Conservation (phyloP, 371 early-diverging fungal genomes). For the Actinomortierella ambigua region DNA sequence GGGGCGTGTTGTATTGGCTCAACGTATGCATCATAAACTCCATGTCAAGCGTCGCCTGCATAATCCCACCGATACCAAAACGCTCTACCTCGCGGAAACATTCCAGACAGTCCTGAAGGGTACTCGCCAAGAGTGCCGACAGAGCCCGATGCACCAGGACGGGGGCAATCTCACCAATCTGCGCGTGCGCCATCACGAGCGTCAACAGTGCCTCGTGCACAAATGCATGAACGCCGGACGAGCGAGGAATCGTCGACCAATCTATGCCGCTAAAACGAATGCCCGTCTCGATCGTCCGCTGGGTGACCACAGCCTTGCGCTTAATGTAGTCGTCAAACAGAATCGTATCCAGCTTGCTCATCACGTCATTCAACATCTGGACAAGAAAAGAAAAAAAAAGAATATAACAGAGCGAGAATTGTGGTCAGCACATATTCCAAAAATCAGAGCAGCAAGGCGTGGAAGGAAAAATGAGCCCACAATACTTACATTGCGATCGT, state of each 20-base stretch:
- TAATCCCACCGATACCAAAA: constrained; percentile 89
- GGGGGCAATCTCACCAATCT: constrained; percentile 79
- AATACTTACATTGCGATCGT: constrained; percentile 67
- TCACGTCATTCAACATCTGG: constrained; percentile 64
- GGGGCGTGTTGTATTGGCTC: constrained; percentile 67
- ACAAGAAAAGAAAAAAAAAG: background rate
- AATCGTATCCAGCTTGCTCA: constrained; percentile 75
- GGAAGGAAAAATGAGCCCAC: constrained; percentile 16
- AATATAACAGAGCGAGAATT: background rate
- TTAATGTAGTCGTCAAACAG: constrained; percentile 85
- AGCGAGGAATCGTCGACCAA: constrained; percentile 78
- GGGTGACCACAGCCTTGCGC: constrained; percentile 70
- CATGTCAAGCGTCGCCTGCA: constrained; percentile 89
- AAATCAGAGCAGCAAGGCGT: constrained; percentile 3
- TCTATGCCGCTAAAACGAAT: constrained; percentile 86
- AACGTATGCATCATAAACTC: constrained; percentile 85
- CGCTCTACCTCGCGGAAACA: constrained; percentile 79
- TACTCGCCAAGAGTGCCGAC: constrained; percentile 66
- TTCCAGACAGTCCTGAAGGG: constrained; percentile 79
- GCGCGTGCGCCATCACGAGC: constrained; percentile 91
- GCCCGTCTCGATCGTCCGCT: constrained; percentile 74
- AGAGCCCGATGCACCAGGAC: constrained; percentile 79
- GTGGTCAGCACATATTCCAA: too few relatives aligned
- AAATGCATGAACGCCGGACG: constrained; percentile 85
- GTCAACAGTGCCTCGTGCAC: constrained; percentile 86